Conservation (phyloP, 2,329 filamentous ascomycete genomes). For the Akanthomyces lecanii region DNA sequence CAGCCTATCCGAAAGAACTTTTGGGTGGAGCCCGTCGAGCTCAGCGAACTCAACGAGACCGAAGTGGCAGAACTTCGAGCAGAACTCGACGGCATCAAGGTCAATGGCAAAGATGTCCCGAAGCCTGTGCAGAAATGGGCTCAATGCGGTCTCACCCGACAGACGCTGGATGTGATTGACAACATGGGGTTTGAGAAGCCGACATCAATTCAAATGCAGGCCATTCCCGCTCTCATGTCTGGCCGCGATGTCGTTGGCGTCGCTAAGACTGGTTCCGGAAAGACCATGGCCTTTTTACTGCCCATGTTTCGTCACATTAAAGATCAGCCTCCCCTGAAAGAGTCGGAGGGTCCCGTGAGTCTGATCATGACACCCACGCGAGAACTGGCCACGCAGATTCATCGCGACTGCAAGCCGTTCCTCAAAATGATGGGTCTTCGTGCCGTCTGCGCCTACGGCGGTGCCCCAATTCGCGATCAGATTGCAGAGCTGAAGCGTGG, state of each 20-base stretch:
- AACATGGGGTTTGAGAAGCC: slow-evolving; percentile 80
- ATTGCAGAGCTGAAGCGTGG: slow-evolving; percentile 95
- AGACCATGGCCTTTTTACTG: slow-evolving; percentile 90
- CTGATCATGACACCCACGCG: slow-evolving; percentile 92
- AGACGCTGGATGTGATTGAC: slow-evolving; percentile 80
- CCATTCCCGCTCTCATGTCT: slow-evolving; percentile 91
- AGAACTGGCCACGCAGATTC: slow-evolving; percentile 90
- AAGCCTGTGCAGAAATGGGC: slow-evolving; percentile 97
- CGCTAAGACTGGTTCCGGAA: slow-evolving; percentile 95
- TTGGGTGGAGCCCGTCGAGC: slow-evolving; percentile 83
- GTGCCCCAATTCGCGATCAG: slow-evolving; percentile 93
- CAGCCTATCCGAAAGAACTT: slow-evolving; percentile 89
- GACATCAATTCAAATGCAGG: slow-evolving; percentile 92
- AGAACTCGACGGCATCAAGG: slow-evolving; percentile 93
- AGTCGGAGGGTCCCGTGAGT: slow-evolving; percentile 81
- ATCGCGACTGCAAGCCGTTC: slow-evolving; percentile 91
- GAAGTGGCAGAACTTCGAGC: slow-evolving; percentile 77
- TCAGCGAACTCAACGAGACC: slow-evolving; percentile 76
- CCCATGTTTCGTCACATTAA: slow-evolving; percentile 98
- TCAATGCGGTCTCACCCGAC: slow-evolving; percentile 83
- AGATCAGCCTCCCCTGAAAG: slow-evolving; percentile 77
- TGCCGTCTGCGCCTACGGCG: slow-evolving; percentile 89
- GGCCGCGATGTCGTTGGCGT: slow-evolving; percentile 94
- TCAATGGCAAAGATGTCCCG: slow-evolving; percentile 80
- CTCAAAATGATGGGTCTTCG: slow-evolving; percentile 79